These are phyloP conservation scores for Zalerion maritima DNA, from an alignment of 495 filamentous ascomycete species.

Conservation along the genomic window DNA sequence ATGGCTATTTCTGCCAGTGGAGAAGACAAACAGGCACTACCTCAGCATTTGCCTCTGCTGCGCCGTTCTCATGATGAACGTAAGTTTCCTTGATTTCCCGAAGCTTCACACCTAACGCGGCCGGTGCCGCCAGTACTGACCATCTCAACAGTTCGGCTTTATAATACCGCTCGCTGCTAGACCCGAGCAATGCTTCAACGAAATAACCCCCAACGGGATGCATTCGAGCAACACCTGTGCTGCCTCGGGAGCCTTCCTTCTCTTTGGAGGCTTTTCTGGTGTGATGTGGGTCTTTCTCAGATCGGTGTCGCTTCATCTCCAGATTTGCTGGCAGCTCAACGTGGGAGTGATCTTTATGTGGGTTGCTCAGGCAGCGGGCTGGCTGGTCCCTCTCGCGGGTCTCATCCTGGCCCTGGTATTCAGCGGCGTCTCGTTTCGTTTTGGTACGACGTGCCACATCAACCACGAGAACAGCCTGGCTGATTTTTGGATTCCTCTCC, in stretches of 20 bases:
- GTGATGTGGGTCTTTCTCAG: slow-evolving; percentile 85
- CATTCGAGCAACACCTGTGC: slow-evolving; percentile 66
- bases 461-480: slow-evolving; percentile 66
- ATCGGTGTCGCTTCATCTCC: slow-evolving; percentile 82
- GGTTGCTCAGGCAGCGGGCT: slow-evolving; percentile 63
- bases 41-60: slow-evolving; percentile 73
- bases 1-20: slow-evolving; percentile 70
- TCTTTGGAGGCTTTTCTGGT: slow-evolving; percentile 70
- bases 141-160: slow-evolving; percentile 49
- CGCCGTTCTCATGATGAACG: slow-evolving; percentile 61
- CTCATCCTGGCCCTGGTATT: slow-evolving; percentile 60
- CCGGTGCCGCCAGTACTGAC: slow-evolving; percentile 10
- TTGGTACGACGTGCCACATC: slow-evolving; percentile 83
- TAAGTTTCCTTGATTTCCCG: slow-evolving; percentile 25
- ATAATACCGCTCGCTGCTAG: slow-evolving; percentile 75
- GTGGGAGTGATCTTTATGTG: slow-evolving; percentile 86
- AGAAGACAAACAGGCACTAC: slow-evolving; percentile 85
- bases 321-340: slow-evolving; percentile 93
- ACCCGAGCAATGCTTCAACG: slow-evolving; percentile 72
- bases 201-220: slow-evolving; percentile 92
- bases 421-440: slow-evolving; percentile 88
- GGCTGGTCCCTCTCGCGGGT: slow-evolving; percentile 64
- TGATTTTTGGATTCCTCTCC: slow-evolving; percentile 82
- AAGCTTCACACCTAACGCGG: neutral
- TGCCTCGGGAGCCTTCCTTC: slow-evolving; percentile 70